These are phyloP conservation scores for Stenocarpella maydis DNA, from an alignment of 2,329 filamentous ascomycete species.

Conservation along the genomic window DNA sequence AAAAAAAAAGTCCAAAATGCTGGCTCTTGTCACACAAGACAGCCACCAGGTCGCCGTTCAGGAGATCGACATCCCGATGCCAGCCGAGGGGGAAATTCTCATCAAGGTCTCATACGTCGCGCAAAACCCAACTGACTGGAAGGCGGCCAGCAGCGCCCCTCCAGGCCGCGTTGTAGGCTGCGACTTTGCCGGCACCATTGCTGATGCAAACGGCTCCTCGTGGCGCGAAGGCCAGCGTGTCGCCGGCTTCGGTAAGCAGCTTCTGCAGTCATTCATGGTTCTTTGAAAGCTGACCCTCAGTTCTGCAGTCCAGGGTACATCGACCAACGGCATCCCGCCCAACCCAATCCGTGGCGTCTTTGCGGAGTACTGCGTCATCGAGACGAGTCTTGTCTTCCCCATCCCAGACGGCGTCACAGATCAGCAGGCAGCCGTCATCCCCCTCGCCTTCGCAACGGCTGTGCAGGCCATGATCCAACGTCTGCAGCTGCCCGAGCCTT, in stretches of 20 bases:
- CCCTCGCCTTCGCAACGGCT: conserved; percentile 55
- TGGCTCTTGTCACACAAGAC: conserved; percentile 48
- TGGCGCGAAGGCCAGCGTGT: conserved; percentile 45
- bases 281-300: too few relatives aligned
- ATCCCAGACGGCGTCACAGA: conserved; percentile 42
- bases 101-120: conserved; percentile 45
- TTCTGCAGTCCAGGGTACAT: conserved; percentile 44
- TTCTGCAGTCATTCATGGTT: too few relatives aligned
- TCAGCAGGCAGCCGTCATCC: conserved; percentile 41
- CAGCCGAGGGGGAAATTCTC: conserved; percentile 45
- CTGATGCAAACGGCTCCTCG: conserved; percentile 42
- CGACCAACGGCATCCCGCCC: conserved; percentile 30
- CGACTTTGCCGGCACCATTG: conserved; percentile 47
- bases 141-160: conserved; percentile 35
- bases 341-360: conserved; percentile 40
- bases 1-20: conserved; percentile 41
- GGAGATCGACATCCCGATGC: conserved; percentile 42
- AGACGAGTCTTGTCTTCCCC: conserved; percentile 41
- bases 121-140: conserved; percentile 49
- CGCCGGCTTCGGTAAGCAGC: conserved; percentile 46
- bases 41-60: conserved; percentile 43
- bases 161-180: conserved; percentile 44
- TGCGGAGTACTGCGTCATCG: conserved; percentile 43
- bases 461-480: conserved; percentile 46
- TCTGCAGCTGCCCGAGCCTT: conserved; percentile 43